Base-by-base conservation (phyloP, 352 stramenopile genomes). In the Blastocystis sp. region DNA sequence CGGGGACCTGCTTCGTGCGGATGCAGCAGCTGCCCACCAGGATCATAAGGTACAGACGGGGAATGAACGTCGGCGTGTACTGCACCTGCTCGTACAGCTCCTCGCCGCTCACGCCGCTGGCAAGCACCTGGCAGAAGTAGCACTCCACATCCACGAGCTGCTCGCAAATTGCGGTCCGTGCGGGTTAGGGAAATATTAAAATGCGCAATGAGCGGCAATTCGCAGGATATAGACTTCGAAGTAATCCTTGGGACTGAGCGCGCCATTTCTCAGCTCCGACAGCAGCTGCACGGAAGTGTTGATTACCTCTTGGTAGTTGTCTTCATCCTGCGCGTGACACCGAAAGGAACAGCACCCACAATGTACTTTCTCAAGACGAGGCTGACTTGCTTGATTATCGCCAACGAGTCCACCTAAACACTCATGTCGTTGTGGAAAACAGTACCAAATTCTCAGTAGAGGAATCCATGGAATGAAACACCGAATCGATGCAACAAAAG, bases 161-260 rank as follows among this genome's bases (percentile, higher is more conserved):
- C 89, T 98, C 93, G 80, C 94, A 91, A 43, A 96, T 90, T 89
- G 11, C n/a, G 19, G n/a, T 76, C 78, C 61, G 61, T 88, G 40
- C 23, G 2, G 9, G 34, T 87, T 74, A 79, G 78, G 60, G 38
- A 43, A 3, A 23, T 14, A 17, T 17, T 14, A 14, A 5, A 45
- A 17, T 14, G 28, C 10, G 9, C 67, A 88, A 11, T 5, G 4
- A 69, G 2, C 40, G 1, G 21, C 93, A 90, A 76, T 77, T 5
- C 1, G 45, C 88, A 88, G 74, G 74, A 95, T 96, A 94, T 98
- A 98, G 52, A 99, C 92, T 90, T 99, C 95, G 91, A 99, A 99
- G 91, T 99, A 99, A 89, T 98, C 97, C 89, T 97, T 98, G 28
- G 97, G 97, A 38, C 94, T 97, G n/a, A 99, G 91, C 52, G 94